Percentiles rank a stretch among this genome's conserved stretches.
These are phyloP conservation scores for Fraxinus sp. DNA, from an alignment of 305 asterid genomes.

Conservation along the genomic window DNA sequence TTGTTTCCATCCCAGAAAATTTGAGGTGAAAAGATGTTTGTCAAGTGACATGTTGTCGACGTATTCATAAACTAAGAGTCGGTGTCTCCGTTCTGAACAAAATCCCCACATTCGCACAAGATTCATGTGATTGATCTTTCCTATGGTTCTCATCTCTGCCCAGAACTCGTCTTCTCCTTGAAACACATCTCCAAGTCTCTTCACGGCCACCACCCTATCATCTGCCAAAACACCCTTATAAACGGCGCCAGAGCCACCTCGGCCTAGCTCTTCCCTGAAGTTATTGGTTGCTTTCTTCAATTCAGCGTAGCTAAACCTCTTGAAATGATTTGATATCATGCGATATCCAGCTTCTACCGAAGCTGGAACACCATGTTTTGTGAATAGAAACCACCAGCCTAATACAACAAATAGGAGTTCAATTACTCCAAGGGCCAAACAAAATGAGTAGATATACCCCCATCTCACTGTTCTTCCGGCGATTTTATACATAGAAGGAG, in stretches of 20 bases:
- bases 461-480: too few relatives aligned
- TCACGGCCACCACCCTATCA: slow-evolving; percentile 29
- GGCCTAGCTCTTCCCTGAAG: slow-evolving; percentile 37
- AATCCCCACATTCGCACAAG: slow-evolving; percentile 43
- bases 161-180: slow-evolving; percentile 32
- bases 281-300: slow-evolving; percentile 33
- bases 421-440: slow-evolving; percentile 19
- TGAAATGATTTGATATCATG: slow-evolving; percentile 33
- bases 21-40: slow-evolving; percentile 22
- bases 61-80: slow-evolving; percentile 32
- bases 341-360: slow-evolving; percentile 27
- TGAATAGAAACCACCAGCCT: slow-evolving; percentile 33
- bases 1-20: slow-evolving; percentile 31
- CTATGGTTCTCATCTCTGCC: slow-evolving; percentile 36
- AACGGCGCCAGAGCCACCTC: slow-evolving; percentile 39
- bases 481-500: too few relatives aligned
- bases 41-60: slow-evolving; percentile 31
- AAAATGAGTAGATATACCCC: not conserved
- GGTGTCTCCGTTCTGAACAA: slow-evolving; percentile 32
- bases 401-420: slow-evolving; percentile 21
- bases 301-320: slow-evolving; percentile 30
- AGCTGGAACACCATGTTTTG: slow-evolving; percentile 25
- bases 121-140: slow-evolving; percentile 37
- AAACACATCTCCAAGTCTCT: slow-evolving; percentile 30
- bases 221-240: slow-evolving; percentile 34